Conservation (phyloP, 768 basidiomycete species). For the Arthromyces matolae region DNA sequence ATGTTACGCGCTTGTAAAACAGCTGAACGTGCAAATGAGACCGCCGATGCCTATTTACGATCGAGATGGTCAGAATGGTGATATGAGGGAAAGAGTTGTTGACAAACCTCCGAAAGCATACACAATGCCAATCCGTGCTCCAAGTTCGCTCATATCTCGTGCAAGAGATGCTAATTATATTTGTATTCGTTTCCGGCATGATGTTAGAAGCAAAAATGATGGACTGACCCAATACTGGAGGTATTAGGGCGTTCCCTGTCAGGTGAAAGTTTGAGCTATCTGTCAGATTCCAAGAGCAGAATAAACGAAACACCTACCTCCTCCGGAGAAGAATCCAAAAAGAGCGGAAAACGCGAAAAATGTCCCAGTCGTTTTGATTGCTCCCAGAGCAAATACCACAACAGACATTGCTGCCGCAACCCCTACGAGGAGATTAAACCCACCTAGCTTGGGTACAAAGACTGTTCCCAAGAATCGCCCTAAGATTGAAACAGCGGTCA, state of each 20-base stretch:
- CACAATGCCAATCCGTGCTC: conserved; percentile 46
- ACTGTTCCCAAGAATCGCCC: conserved; percentile 46
- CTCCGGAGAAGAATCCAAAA: conserved; percentile 47
- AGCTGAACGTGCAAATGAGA: conserved; percentile 34
- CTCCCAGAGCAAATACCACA: conserved; percentile 38
- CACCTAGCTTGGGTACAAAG: conserved; percentile 37
- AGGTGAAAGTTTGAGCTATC: background rate
- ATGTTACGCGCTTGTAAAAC: background rate
- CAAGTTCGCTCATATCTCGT: conserved; percentile 38
- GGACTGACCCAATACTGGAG: conserved; percentile 28
- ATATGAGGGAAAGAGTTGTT: conserved; percentile 5
- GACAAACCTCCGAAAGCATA: conserved; percentile 35
- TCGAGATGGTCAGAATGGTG: background rate
- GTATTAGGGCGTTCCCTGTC: conserved; percentile 20
- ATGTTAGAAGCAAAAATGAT: background rate
- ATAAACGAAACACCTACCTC: conserved; percentile 18
- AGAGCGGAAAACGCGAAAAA: conserved; percentile 37
- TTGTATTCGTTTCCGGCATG: no score
- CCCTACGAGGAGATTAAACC: conserved; percentile 36
- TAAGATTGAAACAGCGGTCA: conserved; percentile 48
- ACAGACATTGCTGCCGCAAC: conserved; percentile 31
- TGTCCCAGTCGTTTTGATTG: conserved; percentile 29
- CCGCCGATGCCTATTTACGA: conserved; percentile 23
- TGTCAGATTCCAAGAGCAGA: background rate
- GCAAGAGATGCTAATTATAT: conserved; percentile 33